Conservation (phyloP, 2,329 filamentous ascomycete species). For the Lasiodiplodia theobromae region DNA sequence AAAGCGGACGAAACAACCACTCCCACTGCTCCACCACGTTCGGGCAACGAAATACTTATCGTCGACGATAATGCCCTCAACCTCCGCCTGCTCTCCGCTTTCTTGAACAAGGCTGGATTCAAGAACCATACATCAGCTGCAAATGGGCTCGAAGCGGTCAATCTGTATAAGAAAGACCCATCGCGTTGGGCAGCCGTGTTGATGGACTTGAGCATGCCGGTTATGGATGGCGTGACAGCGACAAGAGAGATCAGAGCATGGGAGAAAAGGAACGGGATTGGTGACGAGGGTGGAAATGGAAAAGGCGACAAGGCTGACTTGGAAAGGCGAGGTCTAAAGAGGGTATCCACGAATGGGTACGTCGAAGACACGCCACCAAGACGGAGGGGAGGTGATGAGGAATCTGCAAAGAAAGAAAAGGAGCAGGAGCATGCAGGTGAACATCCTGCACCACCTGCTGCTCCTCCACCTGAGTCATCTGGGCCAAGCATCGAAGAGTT, state of each 20-base stretch:
- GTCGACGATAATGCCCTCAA: constrained; percentile 52
- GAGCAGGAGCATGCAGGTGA: no score
- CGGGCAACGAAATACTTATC: constrained; percentile 40
- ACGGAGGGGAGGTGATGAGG: no score
- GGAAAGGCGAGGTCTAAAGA: background rate
- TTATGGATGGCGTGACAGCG: constrained; percentile 60
- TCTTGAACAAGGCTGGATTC: constrained; percentile 45
- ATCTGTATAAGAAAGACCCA: constrained; percentile 37
- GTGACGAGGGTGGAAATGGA: background rate
- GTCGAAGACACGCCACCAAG: no score
- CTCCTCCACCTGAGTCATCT: no score
- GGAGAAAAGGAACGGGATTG: background rate
- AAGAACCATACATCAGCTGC: constrained; percentile 40
- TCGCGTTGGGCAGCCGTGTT: constrained; percentile 40
- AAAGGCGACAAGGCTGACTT: no score
- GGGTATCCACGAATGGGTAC: no score
- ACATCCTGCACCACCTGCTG: no score
- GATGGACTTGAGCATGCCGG: constrained; percentile 64
- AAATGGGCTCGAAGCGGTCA: constrained; percentile 47
- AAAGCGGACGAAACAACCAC: background rate
- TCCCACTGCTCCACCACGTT: background rate
- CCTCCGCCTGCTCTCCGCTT: constrained; percentile 45
- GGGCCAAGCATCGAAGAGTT: no score
- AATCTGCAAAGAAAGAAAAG: no score
- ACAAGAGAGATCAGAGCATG: constrained; percentile 52